Evolutionary conservation across 192 early-diverging fungal species (phyloP).

Genomic region (Linnemannia elongata): DNA sequence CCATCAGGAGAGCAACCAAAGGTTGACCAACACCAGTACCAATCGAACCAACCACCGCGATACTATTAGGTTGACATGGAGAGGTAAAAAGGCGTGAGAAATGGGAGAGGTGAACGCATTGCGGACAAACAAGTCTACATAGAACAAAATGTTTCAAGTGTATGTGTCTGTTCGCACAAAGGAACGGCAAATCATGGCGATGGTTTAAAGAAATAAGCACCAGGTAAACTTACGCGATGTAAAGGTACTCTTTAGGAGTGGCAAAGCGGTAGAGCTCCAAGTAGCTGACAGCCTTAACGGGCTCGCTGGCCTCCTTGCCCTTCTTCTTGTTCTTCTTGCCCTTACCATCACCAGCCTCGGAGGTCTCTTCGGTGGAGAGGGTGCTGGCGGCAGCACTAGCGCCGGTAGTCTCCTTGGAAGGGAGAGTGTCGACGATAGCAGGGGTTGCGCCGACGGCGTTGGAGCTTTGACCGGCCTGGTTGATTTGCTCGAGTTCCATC

Average conservation of each 20-base stretch:
- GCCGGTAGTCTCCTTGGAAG: conserved; percentile 2
- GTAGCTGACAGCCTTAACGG: conserved; percentile 67
- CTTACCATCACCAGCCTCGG: conserved; percentile 1
- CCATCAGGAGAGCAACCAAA: conserved; percentile 43
- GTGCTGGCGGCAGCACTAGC: background rate
- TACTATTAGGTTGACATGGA: background rate
- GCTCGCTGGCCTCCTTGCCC: conserved; percentile 1
- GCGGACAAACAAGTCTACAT: background rate
- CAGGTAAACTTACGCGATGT: conserved; percentile 30
- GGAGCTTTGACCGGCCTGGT: background rate
- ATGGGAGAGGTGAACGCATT: too few relatives aligned
- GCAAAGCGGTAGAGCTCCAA: conserved; percentile 80
- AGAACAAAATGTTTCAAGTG: too few relatives aligned
- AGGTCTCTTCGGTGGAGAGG: conserved; percentile 4
- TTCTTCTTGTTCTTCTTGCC: conserved; percentile 11
- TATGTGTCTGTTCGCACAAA: too few relatives aligned
- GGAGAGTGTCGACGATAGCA: background rate
- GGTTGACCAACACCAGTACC: conserved; percentile 39
- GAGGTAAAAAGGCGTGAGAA: background rate
- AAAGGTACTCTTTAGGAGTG: conserved; percentile 60
- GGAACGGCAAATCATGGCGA: background rate
- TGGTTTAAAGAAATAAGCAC: too few relatives aligned
- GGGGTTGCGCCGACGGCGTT: background rate
- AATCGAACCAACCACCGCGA: conserved; percentile 36
- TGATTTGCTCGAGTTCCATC: conserved; percentile 17